Evolutionary conservation across 2,329 filamentous ascomycete species (phyloP).

Genomic region (Aspergillus alliaceus): DNA sequence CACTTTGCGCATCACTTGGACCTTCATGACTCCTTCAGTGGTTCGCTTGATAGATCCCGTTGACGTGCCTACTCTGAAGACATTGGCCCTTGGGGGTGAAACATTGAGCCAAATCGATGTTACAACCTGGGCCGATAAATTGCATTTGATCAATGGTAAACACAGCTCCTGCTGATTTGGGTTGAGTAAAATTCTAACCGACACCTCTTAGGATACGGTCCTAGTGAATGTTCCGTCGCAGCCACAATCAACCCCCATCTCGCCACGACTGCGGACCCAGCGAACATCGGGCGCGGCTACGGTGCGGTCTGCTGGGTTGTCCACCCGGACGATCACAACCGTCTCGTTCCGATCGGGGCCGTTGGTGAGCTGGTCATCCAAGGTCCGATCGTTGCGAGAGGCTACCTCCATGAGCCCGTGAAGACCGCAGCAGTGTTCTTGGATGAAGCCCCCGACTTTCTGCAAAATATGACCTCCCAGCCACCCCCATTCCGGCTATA

Average conservation of each 20-base stretch:
- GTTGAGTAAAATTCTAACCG: background rate
- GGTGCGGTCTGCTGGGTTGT: conserved; percentile 14
- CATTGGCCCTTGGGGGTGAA: conserved; percentile 10
- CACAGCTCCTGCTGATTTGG: background rate
- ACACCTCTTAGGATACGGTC: conserved; percentile 17
- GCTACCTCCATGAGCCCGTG: conserved; percentile 11
- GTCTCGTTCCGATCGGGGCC: conserved; percentile 14
- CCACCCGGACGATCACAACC: conserved; percentile 11
- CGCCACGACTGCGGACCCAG: conserved; percentile 6
- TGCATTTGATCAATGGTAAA: conserved; percentile 29
- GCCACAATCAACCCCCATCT: conserved; percentile 7
- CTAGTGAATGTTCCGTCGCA: conserved; percentile 28
- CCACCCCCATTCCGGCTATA: conserved; percentile 5
- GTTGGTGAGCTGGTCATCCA: conserved; percentile 16
- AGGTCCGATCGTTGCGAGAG: conserved; percentile 10
- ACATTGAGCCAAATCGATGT: conserved; percentile 10
- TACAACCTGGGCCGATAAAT: conserved; percentile 6
- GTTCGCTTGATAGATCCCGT: conserved; percentile 8
- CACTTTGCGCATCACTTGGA: conserved; percentile 45
- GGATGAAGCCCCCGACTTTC: background rate
- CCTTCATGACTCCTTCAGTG: conserved; percentile 15
- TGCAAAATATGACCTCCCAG: conserved; percentile 1
- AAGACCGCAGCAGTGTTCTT: conserved; percentile 12
- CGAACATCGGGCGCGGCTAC: conserved; percentile 13
- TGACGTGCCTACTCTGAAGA: conserved; percentile 13